Evolutionary conservation across 1,284 basidiomycete species (phyloP), one percentile per base, ranked within the genome.

Genomic region (Erythrobasidium hasegawianum): DNA sequence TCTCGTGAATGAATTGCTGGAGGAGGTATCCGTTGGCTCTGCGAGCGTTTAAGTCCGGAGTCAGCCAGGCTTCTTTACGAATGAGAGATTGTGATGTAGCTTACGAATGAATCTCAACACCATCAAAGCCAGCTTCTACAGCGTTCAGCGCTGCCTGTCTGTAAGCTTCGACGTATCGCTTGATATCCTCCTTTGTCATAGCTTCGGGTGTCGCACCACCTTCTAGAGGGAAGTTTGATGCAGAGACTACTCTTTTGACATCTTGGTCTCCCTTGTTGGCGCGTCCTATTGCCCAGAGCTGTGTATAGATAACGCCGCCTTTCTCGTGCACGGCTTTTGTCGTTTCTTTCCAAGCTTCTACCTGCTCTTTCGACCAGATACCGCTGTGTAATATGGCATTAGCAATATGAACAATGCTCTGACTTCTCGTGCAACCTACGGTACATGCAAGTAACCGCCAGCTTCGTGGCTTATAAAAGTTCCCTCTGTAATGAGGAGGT

Each of bases 51-150:
- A 22, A 4, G 45, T 24, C 10, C n/a, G 2, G 2, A 41, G 57
- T 43, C 40, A 58, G 39, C 57, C 57, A 27, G 40, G 40, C 11
- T n/a, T n/a, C n/a, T n/a, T n/a, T n/a, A n/a, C 22, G 43, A 16
- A 47, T 47, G 43, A 4, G 7, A 24, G 22, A 18, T 4, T 47
- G 14, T 5, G 43, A 47, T 26, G 13, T 8, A 20, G 27, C 56
- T 74, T 8, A 77, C 79, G 27, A 73, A 68, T 80, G 80, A 47
- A 80, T 72, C 77, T 87, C 85, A 33, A 86, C 81, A 38, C 85
- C 85, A 71, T 87, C 85, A 70, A 86, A 86, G 0, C 85, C 85
- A 24, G 85, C 84, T 71, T 81, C 78, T 54, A 83, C 81, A 2
- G 84, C 83, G 64, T 82, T 82, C 11, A 76, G 60, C 0, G 84